Percentiles rank a stretch among this genome's conserved stretches.
These are phyloP conservation scores for Marasmius sp. DNA, from an alignment of 1,284 basidiomycete species.

Conservation along the genomic window DNA sequence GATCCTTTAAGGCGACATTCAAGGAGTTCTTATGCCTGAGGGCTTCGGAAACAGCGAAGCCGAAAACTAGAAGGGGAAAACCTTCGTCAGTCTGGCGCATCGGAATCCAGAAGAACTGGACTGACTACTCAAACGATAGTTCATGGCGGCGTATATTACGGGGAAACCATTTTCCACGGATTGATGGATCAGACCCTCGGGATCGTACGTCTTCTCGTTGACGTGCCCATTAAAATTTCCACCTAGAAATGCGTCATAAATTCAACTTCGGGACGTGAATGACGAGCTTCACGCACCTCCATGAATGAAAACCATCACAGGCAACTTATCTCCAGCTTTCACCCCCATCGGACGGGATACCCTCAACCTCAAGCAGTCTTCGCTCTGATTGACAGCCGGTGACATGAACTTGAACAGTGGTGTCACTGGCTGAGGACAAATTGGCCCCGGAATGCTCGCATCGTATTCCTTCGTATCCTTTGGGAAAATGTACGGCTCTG, in stretches of 20 bases:
- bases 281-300: neutral
- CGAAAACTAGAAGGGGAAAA: neutral
- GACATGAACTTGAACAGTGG: neutral
- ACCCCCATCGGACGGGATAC: neutral
- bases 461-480: neutral
- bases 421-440: neutral
- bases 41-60: conserved; percentile 3
- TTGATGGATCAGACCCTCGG: conserved; percentile 1
- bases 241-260: neutral
- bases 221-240: neutral
- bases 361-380: conserved; percentile 9
- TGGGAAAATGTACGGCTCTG: neutral
- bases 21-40: neutral
- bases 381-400: neutral
- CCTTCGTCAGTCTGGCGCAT: neutral
- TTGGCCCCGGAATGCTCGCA: neutral
- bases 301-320: conserved; percentile 9
- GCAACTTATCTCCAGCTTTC: neutral
- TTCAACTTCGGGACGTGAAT: neutral
- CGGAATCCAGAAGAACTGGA: neutral
- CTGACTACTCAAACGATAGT: conserved; percentile 5
- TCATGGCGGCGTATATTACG: neutral
- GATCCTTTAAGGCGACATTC: conserved; percentile 1
- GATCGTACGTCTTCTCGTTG: neutral
- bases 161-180: neutral